Percentiles rank a stretch among this genome's conserved stretches.
These are phyloP conservation scores for Lagenaria siceraria DNA, from an alignment of 306 rosid species.

Conservation along the genomic window DNA sequence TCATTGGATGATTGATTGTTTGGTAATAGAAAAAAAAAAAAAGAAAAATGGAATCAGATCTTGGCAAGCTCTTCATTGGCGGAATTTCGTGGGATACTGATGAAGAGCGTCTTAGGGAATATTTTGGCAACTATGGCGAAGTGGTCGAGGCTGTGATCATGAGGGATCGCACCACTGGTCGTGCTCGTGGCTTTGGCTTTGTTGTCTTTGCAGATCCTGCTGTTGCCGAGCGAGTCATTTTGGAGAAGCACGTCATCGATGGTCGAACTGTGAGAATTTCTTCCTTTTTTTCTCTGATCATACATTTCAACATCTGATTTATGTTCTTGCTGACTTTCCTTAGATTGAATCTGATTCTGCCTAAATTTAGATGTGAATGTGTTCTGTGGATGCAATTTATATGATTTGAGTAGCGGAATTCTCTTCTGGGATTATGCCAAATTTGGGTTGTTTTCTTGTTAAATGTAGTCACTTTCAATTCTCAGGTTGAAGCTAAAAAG, in stretches of 20 bases:
- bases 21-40: constrained; percentile 9
- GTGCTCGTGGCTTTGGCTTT: constrained; percentile 93
- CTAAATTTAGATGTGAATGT: neutral
- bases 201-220: constrained; percentile 79
- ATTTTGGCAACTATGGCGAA: constrained; percentile 76
- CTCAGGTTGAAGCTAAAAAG: constrained; percentile 94
- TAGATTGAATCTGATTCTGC: neutral
- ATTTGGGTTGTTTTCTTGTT: neutral
- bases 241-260: constrained; percentile 83
- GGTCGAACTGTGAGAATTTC: constrained; percentile 72
- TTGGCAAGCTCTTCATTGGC: constrained; percentile 97
- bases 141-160: constrained; percentile 91
- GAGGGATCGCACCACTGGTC: constrained; percentile 93
- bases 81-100: constrained; percentile 98
- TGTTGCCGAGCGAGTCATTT: constrained; percentile 72
- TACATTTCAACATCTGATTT: constrained; percentile 5
- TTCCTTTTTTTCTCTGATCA: neutral
- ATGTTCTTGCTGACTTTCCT: neutral
- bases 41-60: constrained; percentile 67
- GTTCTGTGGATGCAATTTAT: neutral
- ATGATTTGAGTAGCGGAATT: neutral
- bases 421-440: neutral
- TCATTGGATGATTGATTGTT: constrained; percentile 14
- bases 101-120: constrained; percentile 78
- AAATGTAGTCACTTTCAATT: constrained; percentile 11